phyloP scores from a whole-genome alignment of 2,329 filamentous ascomycete genomes.

The Akanthomyces uredinophilus region DNA sequence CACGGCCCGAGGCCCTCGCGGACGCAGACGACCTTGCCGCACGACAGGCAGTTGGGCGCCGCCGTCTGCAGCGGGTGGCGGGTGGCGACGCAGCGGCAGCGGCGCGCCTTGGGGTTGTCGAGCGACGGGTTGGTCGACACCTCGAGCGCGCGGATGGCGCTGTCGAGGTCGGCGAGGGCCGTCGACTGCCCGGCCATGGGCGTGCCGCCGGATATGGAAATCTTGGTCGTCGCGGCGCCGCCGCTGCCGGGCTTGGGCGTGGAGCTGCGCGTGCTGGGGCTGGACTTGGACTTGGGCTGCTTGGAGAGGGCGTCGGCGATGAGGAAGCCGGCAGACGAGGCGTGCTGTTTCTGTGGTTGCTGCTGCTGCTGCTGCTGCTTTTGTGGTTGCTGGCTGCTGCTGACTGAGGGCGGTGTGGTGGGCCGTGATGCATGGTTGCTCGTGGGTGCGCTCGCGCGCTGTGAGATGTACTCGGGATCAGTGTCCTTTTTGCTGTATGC shows the following conservation, averaged over 20 bases:
- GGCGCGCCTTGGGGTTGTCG: constrained; percentile 49
- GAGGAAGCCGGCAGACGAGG: constrained; percentile 64
- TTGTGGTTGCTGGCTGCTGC: constrained; percentile 18
- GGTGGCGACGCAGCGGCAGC: constrained; percentile 83
- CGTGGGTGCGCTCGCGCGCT: constrained; percentile 36
- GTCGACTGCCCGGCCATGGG: constrained; percentile 79
- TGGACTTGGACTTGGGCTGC: constrained; percentile 51
- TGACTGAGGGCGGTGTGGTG: constrained; percentile 26
- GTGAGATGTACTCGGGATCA: constrained; percentile 68
- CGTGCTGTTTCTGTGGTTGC: constrained; percentile 46
- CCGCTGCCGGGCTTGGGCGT: constrained; percentile 43
- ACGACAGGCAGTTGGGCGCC: constrained; percentile 86
- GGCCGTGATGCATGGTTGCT: constrained; percentile 34
- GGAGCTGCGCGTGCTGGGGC: constrained; percentile 45
- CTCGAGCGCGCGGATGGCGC: constrained; percentile 83
- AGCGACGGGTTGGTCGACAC: constrained; percentile 83
- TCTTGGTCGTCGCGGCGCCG: constrained; percentile 48
- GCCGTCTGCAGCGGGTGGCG: constrained; percentile 85
- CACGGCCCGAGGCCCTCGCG: constrained; percentile 92
- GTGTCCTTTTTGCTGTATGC: constrained; percentile 70
- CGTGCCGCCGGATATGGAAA: constrained; percentile 69
- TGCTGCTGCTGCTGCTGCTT: constrained; percentile 15
- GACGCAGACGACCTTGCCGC: constrained; percentile 92
- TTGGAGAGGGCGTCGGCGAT: constrained; percentile 69
- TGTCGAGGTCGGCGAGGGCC: constrained; percentile 64